These are phyloP conservation scores for Pseudomassariella vexata DNA, from an alignment of 2,329 filamentous ascomycete species.

Conservation along the genomic window DNA sequence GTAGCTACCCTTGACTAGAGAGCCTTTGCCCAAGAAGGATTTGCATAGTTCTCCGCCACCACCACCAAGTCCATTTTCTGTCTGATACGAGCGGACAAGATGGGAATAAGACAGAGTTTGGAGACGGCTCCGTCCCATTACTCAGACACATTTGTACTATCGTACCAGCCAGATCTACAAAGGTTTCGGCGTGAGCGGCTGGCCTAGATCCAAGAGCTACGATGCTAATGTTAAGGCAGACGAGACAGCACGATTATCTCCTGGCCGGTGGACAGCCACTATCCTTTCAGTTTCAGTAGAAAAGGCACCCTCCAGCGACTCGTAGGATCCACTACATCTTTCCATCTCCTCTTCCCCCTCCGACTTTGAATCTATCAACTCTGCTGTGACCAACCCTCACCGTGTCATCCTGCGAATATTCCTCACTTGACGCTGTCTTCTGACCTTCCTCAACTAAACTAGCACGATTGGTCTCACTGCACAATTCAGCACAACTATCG, in stretches of 20 bases:
- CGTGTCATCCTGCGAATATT: background rate
- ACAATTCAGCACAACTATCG: slow-evolving; percentile 3
- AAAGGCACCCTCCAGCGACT: background rate
- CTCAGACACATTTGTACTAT: no score
- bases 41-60: slow-evolving; percentile 6
- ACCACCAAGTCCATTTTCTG: slow-evolving; percentile 1
- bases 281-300: background rate
- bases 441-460: background rate
- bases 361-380: background rate
- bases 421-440: background rate
- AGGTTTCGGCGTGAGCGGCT: slow-evolving; percentile 1
- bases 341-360: background rate
- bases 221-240: background rate
- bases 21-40: slow-evolving; percentile 5
- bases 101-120: background rate
- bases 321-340: background rate
- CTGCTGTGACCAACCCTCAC: background rate
- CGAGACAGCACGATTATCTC: background rate
- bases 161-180: no score
- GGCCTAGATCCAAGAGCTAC: background rate
- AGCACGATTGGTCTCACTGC: background rate
- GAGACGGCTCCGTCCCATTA: no score
- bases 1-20: no score
- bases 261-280: background rate
- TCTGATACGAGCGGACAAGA: slow-evolving; percentile 4